Conservation (phyloP, 2,329 filamentous ascomycete genomes). For the Penicillium hordei region DNA sequence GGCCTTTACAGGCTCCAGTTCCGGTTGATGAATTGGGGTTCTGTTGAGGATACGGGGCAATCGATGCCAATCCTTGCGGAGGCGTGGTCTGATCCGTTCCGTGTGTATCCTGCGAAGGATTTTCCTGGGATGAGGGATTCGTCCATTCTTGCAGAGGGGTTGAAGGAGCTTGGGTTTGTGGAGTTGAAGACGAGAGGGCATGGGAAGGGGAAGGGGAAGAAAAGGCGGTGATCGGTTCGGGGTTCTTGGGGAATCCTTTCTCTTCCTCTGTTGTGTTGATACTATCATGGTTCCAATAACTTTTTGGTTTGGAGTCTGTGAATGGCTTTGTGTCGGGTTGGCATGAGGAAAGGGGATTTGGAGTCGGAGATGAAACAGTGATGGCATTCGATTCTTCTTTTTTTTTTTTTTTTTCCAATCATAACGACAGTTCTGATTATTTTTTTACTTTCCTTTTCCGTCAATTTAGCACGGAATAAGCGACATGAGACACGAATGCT, state of each 20-base stretch:
- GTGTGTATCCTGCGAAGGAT: slow-evolving; percentile 46
- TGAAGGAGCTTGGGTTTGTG: slow-evolving; percentile 44
- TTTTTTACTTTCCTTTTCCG: neutral
- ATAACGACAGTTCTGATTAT: neutral
- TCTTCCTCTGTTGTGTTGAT: neutral
- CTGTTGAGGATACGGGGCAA: slow-evolving; percentile 35
- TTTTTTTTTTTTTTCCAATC: neutral
- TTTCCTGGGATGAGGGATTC: slow-evolving; percentile 47
- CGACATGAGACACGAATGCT: neutral
- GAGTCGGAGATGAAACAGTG: neutral
- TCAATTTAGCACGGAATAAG: neutral
- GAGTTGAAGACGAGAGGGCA: slow-evolving; percentile 44
- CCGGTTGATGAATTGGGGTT: slow-evolving; percentile 45
- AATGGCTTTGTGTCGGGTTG: neutral
- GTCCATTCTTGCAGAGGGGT: slow-evolving; percentile 37
- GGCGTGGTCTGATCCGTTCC: slow-evolving; percentile 43
- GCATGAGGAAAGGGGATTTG: neutral
- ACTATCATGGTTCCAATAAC: neutral
- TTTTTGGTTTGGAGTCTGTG: neutral
- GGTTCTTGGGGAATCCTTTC: neutral
- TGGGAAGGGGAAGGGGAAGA: slow-evolving; percentile 36
- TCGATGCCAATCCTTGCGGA: slow-evolving; percentile 42
- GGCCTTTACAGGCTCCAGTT: slow-evolving; percentile 49
- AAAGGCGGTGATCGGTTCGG: slow-evolving; percentile 17
- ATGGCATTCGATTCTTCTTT: neutral